A percentile compares a stretch with the other conserved stretches of the same genome.
Evolutionary conservation across 176 grass and related monocot genomes (phyloP).

Genomic region (Phoenix dactylifera): DNA sequence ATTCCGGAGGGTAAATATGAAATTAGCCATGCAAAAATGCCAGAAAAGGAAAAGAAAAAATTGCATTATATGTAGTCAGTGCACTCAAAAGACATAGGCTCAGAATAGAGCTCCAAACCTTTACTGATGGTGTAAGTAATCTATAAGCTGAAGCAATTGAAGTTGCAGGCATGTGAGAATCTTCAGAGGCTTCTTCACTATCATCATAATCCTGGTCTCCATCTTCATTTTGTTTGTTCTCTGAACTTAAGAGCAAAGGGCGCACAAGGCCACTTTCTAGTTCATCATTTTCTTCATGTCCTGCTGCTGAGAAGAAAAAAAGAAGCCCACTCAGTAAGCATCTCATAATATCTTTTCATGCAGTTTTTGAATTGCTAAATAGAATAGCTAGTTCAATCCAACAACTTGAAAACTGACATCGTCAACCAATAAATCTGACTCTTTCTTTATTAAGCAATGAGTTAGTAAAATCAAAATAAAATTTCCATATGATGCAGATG

Average conservation of each 20-base stretch:
- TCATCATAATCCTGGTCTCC: slow-evolving; percentile 57
- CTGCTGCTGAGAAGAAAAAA: slow-evolving; percentile 23
- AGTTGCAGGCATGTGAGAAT: slow-evolving; percentile 65
- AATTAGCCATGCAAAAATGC: too few species aligned
- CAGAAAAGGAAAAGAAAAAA: too few species aligned
- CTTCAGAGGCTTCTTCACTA: slow-evolving; percentile 56
- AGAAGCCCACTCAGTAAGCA: too few species aligned
- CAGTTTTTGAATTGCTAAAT: too few species aligned
- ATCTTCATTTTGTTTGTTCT: slow-evolving; percentile 54
- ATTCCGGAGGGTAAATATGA: too few species aligned
- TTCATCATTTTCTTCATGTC: slow-evolving; percentile 33
- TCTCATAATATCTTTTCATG: not conserved
- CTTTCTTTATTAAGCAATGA: too few species aligned
- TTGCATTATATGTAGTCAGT: too few species aligned
- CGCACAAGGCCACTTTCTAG: slow-evolving; percentile 75
- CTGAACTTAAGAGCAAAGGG: slow-evolving; percentile 46
- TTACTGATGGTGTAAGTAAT: slow-evolving; percentile 90
- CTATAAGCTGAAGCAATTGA: slow-evolving; percentile 82
- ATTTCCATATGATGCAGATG: too few species aligned
- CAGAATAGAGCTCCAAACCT: slow-evolving; percentile 31
- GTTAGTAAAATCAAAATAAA: too few species aligned
- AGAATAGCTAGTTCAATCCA: not conserved
- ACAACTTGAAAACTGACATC: too few species aligned
- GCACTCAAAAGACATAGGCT: too few species aligned
- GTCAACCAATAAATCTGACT: too few species aligned